A percentile compares a stretch with the other conserved stretches of the same genome.
These are phyloP conservation scores for Pestalotiopsis sp. DNA, from an alignment of 2,329 filamentous ascomycete species.

Conservation along the genomic window DNA sequence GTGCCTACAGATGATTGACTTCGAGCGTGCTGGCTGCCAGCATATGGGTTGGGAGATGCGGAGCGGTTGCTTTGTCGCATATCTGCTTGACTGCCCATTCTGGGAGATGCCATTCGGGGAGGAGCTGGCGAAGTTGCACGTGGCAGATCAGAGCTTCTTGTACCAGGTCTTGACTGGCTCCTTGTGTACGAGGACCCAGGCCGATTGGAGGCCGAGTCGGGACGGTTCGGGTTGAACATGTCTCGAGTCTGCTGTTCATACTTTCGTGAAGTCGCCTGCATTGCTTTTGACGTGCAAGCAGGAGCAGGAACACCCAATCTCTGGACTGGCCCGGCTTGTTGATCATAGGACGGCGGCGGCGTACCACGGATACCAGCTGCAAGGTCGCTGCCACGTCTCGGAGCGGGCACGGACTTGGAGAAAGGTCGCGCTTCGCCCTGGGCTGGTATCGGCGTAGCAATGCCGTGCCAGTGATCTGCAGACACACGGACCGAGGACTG, in stretches of 20 bases:
- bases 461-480: constrained; percentile 94
- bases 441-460: constrained; percentile 76
- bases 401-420: constrained; percentile 43
- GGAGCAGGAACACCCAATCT: constrained; percentile 87
- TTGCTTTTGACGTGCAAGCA: constrained; percentile 88
- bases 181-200: constrained; percentile 23
- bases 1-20: constrained; percentile 37
- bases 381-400: constrained; percentile 42
- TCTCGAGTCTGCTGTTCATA: constrained; percentile 82
- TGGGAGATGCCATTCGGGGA: constrained; percentile 64
- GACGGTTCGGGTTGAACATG: constrained; percentile 62
- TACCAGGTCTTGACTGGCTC: constrained; percentile 57
- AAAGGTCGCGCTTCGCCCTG: constrained; percentile 37
- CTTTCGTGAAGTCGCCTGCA: constrained; percentile 93
- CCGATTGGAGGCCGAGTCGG: constrained; percentile 29
- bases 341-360: constrained; percentile 86
- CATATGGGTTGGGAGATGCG: constrained; percentile 68
- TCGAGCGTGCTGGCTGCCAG: constrained; percentile 32
- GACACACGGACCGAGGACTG: constrained; percentile 82
- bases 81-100: constrained; percentile 56
- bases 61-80: constrained; percentile 46
- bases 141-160: constrained; percentile 61
- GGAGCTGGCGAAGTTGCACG: constrained; percentile 70
- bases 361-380: constrained; percentile 69
- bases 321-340: constrained; percentile 58